Conservation (phyloP, 495 filamentous ascomycete species). For the Penicillium cataractarum region DNA sequence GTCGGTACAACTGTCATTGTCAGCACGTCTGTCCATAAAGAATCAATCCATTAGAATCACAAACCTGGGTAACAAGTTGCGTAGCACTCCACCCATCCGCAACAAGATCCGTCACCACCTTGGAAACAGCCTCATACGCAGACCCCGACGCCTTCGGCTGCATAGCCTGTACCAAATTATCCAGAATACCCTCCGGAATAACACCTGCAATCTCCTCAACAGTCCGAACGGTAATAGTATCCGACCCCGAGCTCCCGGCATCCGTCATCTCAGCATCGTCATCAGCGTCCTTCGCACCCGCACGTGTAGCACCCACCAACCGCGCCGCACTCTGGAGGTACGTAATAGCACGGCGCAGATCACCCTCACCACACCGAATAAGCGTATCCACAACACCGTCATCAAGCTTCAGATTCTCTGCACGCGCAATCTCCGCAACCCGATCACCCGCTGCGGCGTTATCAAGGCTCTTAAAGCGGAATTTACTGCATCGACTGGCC, state of each 20-base stretch:
- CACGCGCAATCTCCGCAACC: constrained; percentile 76
- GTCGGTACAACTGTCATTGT: constrained; percentile 72
- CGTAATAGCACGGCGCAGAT: constrained; percentile 93
- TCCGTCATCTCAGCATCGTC: constrained; percentile 55
- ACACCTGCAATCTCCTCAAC: constrained; percentile 97
- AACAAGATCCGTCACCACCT: constrained; percentile 83
- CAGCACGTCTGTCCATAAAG: constrained; percentile 3
- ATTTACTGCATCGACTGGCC: constrained; percentile 89
- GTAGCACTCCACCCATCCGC: constrained; percentile 98
- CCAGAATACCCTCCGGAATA: constrained; percentile 74
- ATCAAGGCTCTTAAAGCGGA: constrained; percentile 95
- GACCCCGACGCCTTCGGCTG: constrained; percentile 66
- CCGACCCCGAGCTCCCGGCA: constrained; percentile 27
- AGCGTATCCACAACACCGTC: constrained; percentile 80
- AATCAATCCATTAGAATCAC: constrained; percentile 17
- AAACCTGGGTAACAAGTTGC: constrained; percentile 78
- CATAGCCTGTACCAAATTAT: constrained; percentile 73
- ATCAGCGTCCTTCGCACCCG: constrained; percentile 52
- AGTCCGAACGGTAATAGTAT: constrained; percentile 68
- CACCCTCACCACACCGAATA: constrained; percentile 86
- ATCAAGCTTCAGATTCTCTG: constrained; percentile 74
- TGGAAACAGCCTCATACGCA: constrained; percentile 73
- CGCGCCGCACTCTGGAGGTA: constrained; percentile 90
- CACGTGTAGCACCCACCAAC: constrained; percentile 63
- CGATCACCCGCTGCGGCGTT: constrained; percentile 74